These are phyloP conservation scores for Botrytis byssoidea DNA, from an alignment of 2,329 filamentous ascomycete genomes.

Conservation along the genomic window DNA sequence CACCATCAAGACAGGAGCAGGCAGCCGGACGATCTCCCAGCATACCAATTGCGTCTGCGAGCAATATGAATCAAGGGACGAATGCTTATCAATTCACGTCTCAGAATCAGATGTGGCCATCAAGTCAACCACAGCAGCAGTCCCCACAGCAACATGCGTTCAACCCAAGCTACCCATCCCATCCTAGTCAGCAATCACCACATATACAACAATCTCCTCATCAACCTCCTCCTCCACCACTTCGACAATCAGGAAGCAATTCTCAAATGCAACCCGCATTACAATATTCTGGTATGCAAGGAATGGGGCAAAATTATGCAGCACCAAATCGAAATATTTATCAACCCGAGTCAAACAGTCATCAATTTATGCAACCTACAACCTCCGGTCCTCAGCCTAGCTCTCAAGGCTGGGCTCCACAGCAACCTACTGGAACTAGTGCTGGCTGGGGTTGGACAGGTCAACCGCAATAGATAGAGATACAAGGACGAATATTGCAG, in stretches of 20 bases:
- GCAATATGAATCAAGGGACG: constrained; percentile 49
- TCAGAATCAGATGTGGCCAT: constrained; percentile 62
- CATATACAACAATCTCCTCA: constrained; percentile 63
- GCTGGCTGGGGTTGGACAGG: constrained; percentile 38
- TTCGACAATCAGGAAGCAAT: constrained; percentile 55
- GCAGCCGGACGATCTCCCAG: constrained; percentile 63
- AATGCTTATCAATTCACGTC: constrained; percentile 60
- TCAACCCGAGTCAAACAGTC: constrained; percentile 59
- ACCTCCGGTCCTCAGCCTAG: constrained; percentile 41
- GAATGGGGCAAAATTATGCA: constrained; percentile 57
- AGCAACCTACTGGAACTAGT: constrained; percentile 34
- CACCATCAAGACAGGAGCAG: constrained; percentile 60
- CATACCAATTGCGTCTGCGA: constrained; percentile 54
- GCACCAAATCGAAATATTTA: constrained; percentile 56
- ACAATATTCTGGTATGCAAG: constrained; percentile 63
- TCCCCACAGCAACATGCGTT: constrained; percentile 52
- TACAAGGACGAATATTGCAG: constrained; percentile 15
- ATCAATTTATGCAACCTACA: constrained; percentile 67
- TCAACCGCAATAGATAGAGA: constrained; percentile 30
- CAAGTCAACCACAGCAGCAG: constrained; percentile 61
- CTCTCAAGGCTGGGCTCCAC: constrained; percentile 38
- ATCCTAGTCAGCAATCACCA: constrained; percentile 31
- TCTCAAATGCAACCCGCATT: constrained; percentile 58
- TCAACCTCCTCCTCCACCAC: constrained; percentile 54
- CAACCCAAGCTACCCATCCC: constrained; percentile 15